These are phyloP conservation scores for Ammopiptanthus mongolicus DNA, from an alignment of 306 rosid species.

Conservation along the genomic window DNA sequence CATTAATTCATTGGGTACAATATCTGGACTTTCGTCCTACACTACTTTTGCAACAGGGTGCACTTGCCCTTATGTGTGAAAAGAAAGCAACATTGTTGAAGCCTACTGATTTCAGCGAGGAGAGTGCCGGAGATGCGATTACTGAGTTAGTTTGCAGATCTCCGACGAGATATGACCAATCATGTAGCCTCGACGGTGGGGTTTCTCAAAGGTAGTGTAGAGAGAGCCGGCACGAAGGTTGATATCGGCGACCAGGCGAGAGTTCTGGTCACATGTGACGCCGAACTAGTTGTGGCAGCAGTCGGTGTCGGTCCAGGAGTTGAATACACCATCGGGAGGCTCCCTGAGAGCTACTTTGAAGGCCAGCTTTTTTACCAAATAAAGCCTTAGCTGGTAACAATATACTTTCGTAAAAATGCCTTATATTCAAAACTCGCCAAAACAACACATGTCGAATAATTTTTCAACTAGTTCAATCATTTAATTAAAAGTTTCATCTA, in stretches of 20 bases:
- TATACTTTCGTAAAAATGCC: too few species aligned
- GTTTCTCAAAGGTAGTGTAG: conserved; percentile 49
- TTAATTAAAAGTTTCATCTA: too few species aligned
- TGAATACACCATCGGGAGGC: conserved; percentile 45
- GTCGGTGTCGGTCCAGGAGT: conserved; percentile 72
- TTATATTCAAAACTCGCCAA: too few species aligned
- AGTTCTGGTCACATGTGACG: conserved; percentile 53
- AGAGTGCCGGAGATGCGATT: conserved; percentile 54
- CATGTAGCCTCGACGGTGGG: conserved; percentile 55
- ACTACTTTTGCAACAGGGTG: too few species aligned
- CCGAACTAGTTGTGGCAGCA: conserved; percentile 80
- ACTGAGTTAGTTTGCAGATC: conserved; percentile 52
- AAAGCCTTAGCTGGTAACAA: too few species aligned
- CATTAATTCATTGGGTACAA: too few species aligned
- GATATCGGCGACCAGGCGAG: conserved; percentile 61
- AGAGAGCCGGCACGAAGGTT: conserved; percentile 72
- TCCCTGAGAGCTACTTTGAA: conserved; percentile 60
- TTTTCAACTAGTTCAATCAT: too few species aligned
- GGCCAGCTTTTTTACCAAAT: too few species aligned
- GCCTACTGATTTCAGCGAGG: conserved; percentile 52
- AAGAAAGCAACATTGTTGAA: too few species aligned
- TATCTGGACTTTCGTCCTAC: too few species aligned
- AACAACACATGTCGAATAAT: too few species aligned
- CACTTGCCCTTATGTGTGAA: too few species aligned
- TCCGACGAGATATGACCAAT: conserved; percentile 59